Conservation (phyloP, 2,329 filamentous ascomycete species). For the Trichoderma simmonsii region DNA sequence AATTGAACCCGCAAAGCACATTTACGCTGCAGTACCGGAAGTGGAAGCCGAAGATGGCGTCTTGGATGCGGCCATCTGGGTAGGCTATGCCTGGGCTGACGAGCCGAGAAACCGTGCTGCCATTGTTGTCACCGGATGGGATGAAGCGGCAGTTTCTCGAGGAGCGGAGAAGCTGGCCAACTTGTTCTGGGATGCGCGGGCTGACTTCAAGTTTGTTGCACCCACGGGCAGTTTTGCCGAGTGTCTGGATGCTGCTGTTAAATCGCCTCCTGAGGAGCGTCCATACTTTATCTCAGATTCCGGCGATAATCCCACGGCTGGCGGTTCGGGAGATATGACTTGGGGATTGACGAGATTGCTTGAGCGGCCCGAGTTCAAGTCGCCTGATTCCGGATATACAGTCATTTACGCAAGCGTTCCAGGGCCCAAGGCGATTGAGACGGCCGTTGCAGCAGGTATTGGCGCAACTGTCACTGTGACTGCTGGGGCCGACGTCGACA, state of each 20-base stretch:
- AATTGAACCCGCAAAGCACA: conserved; percentile 48
- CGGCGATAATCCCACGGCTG: conserved; percentile 54
- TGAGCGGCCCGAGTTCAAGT: conserved; percentile 42
- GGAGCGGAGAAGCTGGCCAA: conserved; percentile 45
- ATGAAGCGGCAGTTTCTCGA: conserved; percentile 34
- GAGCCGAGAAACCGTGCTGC: conserved; percentile 50
- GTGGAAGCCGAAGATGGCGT: conserved; percentile 42
- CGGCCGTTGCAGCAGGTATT: conserved; percentile 43
- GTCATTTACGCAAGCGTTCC: conserved; percentile 55
- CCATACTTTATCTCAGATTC: conserved; percentile 56
- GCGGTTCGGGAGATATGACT: conserved; percentile 52
- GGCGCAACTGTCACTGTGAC: conserved; percentile 49
- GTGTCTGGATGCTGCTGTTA: conserved; percentile 46
- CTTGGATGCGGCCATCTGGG: conserved; percentile 53
- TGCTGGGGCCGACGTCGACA: conserved; percentile 48
- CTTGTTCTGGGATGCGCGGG: conserved; percentile 46
- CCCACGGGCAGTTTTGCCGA: conserved; percentile 46
- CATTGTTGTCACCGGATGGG: conserved; percentile 52
- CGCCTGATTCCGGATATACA: conserved; percentile 31
- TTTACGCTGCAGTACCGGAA: conserved; percentile 46
- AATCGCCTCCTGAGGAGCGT: conserved; percentile 31
- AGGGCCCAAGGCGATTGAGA: conserved; percentile 41
- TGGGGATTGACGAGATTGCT: conserved; percentile 48
- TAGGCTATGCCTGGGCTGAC: conserved; percentile 56
- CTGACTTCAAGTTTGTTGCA: conserved; percentile 50